phyloP scores from a whole-genome alignment of 1,284 basidiomycete species.

The Ustilago esculenta region DNA sequence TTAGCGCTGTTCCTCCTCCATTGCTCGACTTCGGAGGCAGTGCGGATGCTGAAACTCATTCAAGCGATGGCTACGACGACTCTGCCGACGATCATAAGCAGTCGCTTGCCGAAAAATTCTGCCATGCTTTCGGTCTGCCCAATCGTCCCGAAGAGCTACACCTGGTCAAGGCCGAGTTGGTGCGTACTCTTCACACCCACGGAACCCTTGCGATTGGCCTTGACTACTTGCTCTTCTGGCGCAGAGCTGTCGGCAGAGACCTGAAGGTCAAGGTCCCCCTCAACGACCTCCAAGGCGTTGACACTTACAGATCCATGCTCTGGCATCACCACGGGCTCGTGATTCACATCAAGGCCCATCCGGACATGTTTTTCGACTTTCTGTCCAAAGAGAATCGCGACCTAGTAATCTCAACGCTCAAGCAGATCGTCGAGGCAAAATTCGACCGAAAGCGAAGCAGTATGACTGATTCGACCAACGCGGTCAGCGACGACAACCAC shows the following conservation, averaged over 20 bases:
- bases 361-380: slow-evolving; percentile 58
- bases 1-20: slow-evolving; percentile 16
- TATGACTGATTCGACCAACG: background rate
- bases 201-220: slow-evolving; percentile 58
- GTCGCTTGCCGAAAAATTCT: slow-evolving; percentile 34
- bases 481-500: slow-evolving; percentile 5
- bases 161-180: slow-evolving; percentile 49
- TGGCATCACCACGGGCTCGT: slow-evolving; percentile 57
- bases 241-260: slow-evolving; percentile 44
- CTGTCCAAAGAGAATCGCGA: slow-evolving; percentile 40
- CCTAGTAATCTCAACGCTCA: slow-evolving; percentile 26
- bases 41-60: slow-evolving; percentile 3
- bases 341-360: slow-evolving; percentile 52
- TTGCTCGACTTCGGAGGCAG: slow-evolving; percentile 36
- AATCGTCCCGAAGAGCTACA: slow-evolving; percentile 35
- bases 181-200: slow-evolving; percentile 52
- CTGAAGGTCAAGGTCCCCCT: slow-evolving; percentile 57
- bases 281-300: slow-evolving; percentile 49
- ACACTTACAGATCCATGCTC: slow-evolving; percentile 46
- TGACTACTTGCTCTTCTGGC: slow-evolving; percentile 57
- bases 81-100: slow-evolving; percentile 11
- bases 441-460: slow-evolving; percentile 3
- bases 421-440: slow-evolving; percentile 25
- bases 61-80: slow-evolving; percentile 2
- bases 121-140: slow-evolving; percentile 43